A percentile compares a stretch with the other conserved stretches of the same genome.
Evolutionary conservation across 352 stramenopile species (phyloP).

Genomic region (Halophytophthora polymorphica): DNA sequence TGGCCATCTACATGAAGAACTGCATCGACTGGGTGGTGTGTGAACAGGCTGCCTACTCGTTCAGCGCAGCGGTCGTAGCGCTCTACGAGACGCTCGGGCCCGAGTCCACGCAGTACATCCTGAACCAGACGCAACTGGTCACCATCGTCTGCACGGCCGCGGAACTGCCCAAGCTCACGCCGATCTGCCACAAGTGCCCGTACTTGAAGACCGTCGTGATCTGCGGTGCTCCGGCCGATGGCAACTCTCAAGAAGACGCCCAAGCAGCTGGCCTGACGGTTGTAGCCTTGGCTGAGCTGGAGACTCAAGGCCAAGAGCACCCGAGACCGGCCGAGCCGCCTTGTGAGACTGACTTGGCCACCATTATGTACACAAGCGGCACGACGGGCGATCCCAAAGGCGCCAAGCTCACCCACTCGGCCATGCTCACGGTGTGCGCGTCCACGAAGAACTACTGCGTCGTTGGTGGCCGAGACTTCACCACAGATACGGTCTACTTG

Average conservation of each 20-base stretch:
- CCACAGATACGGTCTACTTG: conserved; percentile 85
- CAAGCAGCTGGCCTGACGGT: conserved; percentile 34
- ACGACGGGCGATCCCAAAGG: conserved; percentile 96
- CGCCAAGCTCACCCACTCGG: conserved; percentile 92
- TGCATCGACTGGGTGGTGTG: conserved; percentile 93
- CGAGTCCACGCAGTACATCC: conserved; percentile 69
- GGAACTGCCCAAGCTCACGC: conserved; percentile 48
- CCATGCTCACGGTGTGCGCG: conserved; percentile 31
- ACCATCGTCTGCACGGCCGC: conserved; percentile 63
- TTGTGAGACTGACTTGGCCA: conserved; percentile 77
- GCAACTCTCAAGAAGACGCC: conserved; percentile 33
- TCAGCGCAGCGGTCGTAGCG: conserved; percentile 41
- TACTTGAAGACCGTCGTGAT: conserved; percentile 48
- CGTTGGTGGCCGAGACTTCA: conserved; percentile 25
- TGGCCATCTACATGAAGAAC: conserved; percentile 97
- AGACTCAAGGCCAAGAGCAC: conserved; percentile 35
- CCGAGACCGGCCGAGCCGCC: conserved; percentile 29
- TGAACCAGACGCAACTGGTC: conserved; percentile 69
- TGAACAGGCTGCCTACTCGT: conserved; percentile 81
- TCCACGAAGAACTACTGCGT: conserved; percentile 29
- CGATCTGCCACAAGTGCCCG: conserved; percentile 32
- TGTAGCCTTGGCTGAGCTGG: conserved; percentile 34
- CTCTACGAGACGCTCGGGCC: conserved; percentile 80
- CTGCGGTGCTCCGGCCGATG: conserved; percentile 21
- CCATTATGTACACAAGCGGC: conserved; percentile 94